phyloP scores from a whole-genome alignment of 2,329 filamentous ascomycete species.

The Aspergillus sp. region DNA sequence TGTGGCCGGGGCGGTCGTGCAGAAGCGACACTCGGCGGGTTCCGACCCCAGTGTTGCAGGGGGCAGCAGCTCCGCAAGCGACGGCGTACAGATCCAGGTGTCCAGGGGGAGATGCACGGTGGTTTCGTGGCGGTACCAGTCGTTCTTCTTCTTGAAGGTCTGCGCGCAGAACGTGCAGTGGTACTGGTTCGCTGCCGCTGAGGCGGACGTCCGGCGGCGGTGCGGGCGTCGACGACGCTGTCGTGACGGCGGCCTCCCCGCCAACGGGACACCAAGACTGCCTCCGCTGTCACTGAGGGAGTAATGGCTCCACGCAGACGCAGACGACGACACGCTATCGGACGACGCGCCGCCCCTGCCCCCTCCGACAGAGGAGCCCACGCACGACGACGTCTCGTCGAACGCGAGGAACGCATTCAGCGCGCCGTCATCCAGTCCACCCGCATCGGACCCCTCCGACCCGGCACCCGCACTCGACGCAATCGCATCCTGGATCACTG shows the following conservation, averaged over 20 bases:
- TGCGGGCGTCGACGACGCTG: constrained; percentile 8
- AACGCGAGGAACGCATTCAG: constrained; percentile 13
- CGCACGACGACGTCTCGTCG: constrained; percentile 21
- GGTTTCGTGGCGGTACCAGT: constrained; percentile 52
- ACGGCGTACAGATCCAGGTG: constrained; percentile 35
- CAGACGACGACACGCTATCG: constrained; percentile 21
- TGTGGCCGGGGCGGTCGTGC: constrained; percentile 43
- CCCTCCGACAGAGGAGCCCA: neutral
- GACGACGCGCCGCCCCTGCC: constrained; percentile 28
- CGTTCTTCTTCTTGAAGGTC: constrained; percentile 49
- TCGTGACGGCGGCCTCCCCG: constrained; percentile 12
- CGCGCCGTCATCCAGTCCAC: no score
- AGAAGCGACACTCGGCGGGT: constrained; percentile 47
- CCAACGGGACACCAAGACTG: constrained; percentile 14
- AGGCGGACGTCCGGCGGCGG: constrained; percentile 3
- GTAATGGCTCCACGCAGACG: constrained; percentile 32
- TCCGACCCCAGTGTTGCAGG: neutral
- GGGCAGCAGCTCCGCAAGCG: constrained; percentile 15
- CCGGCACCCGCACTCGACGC: constrained; percentile 9
- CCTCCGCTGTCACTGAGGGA: constrained; percentile 20
- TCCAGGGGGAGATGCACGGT: constrained; percentile 49
- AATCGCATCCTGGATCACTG: constrained; percentile 39
- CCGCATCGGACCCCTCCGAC: neutral
- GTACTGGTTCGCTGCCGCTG: constrained; percentile 14
- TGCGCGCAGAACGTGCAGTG: constrained; percentile 52